Conservation (phyloP, 495 filamentous ascomycete genomes). For the Penicillium turbatum region DNA sequence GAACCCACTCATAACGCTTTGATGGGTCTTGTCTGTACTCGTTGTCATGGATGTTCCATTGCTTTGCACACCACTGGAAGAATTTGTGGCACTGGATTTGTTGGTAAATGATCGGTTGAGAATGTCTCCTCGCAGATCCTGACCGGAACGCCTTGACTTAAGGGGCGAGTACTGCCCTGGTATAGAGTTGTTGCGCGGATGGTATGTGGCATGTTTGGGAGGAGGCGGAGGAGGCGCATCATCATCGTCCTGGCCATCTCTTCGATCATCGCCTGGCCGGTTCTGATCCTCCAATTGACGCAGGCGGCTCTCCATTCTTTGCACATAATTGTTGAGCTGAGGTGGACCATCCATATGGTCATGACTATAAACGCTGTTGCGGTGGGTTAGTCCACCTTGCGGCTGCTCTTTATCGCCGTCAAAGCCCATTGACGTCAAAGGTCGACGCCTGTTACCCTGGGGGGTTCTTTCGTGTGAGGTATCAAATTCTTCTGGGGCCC, state of each 20-base stretch:
- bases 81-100: slow-evolving; percentile 74
- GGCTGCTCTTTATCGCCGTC: slow-evolving; percentile 48
- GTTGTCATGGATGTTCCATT: slow-evolving; percentile 67
- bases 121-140: slow-evolving; percentile 67
- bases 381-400: slow-evolving; percentile 28
- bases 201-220: slow-evolving; percentile 55
- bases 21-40: slow-evolving; percentile 71
- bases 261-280: slow-evolving; percentile 33
- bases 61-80: slow-evolving; percentile 66
- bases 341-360: slow-evolving; percentile 56
- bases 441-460: slow-evolving; percentile 40
- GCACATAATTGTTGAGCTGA: slow-evolving; percentile 76
- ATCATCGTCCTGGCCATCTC: slow-evolving; percentile 41
- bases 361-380: slow-evolving; percentile 40
- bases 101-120: slow-evolving; percentile 78
- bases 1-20: slow-evolving; percentile 86
- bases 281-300: slow-evolving; percentile 66
- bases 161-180: slow-evolving; percentile 39
- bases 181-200: slow-evolving; percentile 44
- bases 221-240: slow-evolving; percentile 55
- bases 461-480: slow-evolving; percentile 42
- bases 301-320: slow-evolving; percentile 80
- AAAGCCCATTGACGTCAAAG: slow-evolving; percentile 71
- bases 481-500: slow-evolving; percentile 89
- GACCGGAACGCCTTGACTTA: slow-evolving; percentile 70